Conservation (phyloP, 139 green algal species). For the Coelastrella sp. region DNA sequence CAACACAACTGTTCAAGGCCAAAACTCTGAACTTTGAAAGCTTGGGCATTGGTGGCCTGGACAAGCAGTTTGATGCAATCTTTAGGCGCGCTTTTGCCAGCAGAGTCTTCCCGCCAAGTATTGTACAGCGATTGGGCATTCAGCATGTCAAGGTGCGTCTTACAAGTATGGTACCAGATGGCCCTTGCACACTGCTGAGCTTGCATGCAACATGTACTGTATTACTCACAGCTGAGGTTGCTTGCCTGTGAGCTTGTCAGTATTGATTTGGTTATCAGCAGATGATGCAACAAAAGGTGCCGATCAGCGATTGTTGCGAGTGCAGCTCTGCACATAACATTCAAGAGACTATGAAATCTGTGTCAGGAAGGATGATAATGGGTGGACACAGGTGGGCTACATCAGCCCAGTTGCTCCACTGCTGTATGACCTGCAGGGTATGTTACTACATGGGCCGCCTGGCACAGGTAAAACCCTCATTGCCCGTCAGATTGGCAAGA, state of each 20-base stretch:
- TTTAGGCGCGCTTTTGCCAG: constrained; percentile 98
- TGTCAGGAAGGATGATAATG: too few relatives aligned
- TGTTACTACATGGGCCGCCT: constrained; percentile 64
- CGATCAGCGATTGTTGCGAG: too few relatives aligned
- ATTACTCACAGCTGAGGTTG: too few relatives aligned
- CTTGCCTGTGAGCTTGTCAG: too few relatives aligned
- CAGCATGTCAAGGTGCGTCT: constrained; percentile 91
- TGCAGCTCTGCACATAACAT: too few relatives aligned
- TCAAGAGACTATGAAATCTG: too few relatives aligned
- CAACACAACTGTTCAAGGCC: constrained; percentile 94
- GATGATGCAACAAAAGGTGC: too few relatives aligned
- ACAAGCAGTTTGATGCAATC: constrained; percentile 97
- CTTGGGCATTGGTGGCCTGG: constrained; percentile 97
- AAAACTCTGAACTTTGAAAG: constrained; percentile 97
- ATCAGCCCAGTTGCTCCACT: not conserved
- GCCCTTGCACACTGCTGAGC: too few relatives aligned
- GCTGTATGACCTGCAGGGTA: constrained; percentile 50
- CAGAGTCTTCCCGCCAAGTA: constrained; percentile 90
- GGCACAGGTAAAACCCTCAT: constrained; percentile 99
- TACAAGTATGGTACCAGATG: too few relatives aligned
- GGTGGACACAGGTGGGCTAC: too few relatives aligned
- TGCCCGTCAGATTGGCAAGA: constrained; percentile 98
- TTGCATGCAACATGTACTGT: not conserved
- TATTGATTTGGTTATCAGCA: too few relatives aligned
- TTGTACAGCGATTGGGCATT: constrained; percentile 95